Evolutionary conservation across 1,139 yeast genomes (phyloP).

Genomic region (Pichia sp.): DNA sequence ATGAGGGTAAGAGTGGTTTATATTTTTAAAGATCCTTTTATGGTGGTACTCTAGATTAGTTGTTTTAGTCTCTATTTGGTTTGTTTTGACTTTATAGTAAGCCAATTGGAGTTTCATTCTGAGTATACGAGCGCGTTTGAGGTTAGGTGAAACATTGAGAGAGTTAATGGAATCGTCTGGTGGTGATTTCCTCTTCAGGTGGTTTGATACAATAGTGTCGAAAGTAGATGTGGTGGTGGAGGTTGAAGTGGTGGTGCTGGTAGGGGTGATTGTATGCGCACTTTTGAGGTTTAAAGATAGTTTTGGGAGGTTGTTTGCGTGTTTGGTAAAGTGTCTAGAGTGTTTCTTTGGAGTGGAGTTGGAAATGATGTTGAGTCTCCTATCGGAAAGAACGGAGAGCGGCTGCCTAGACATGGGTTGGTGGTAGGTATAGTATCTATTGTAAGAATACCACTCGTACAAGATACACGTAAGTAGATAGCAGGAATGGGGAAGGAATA

Average conservation of each 20-base stretch:
- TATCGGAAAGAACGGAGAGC: background rate
- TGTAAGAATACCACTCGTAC: too few relatives aligned
- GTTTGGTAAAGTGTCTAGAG: too few relatives aligned
- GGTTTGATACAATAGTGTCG: background rate
- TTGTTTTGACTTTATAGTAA: slow-evolving; percentile 60
- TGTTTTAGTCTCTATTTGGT: slow-evolving; percentile 35
- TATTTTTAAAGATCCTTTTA: background rate
- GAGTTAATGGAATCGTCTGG: background rate
- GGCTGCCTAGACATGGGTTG: background rate
- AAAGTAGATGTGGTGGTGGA: background rate
- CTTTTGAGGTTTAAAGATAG: too few relatives aligned
- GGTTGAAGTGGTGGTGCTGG: too few relatives aligned
- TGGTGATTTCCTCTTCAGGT: background rate
- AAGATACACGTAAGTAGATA: too few relatives aligned
- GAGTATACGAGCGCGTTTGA: slow-evolving; percentile 47
- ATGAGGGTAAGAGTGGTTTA: background rate
- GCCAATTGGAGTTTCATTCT: slow-evolving; percentile 72
- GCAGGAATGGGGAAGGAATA: too few relatives aligned
- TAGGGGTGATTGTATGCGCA: too few relatives aligned
- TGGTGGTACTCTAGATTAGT: background rate
- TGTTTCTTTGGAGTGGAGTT: slow-evolving; percentile 1
- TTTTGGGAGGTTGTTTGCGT: too few relatives aligned
- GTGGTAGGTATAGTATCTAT: background rate
- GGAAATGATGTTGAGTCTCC: background rate
- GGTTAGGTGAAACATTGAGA: slow-evolving; percentile 19